These are phyloP conservation scores for sunflower (Helianthus annuus) DNA, from an alignment of 129 eudicot genomes.

Conservation along the genomic window DNA sequence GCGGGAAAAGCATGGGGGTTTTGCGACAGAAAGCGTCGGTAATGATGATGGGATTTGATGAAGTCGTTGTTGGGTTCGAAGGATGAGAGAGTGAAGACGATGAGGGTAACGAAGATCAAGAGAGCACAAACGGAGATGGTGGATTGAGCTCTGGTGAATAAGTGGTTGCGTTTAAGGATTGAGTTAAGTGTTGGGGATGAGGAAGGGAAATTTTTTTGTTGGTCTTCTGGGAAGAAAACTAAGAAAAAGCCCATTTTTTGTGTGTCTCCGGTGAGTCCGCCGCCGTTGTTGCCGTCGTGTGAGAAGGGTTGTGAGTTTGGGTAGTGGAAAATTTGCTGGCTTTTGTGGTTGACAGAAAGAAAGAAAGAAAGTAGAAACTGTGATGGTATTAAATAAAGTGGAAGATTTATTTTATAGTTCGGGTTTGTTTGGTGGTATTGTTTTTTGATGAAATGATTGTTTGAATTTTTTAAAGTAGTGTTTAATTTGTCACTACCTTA, in stretches of 20 bases:
- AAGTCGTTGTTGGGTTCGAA: constrained; percentile 56
- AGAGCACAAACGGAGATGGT: constrained; percentile 78
- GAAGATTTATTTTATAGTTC: too few relatives aligned
- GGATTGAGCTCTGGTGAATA: constrained; percentile 69
- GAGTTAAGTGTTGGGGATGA: constrained; percentile 31
- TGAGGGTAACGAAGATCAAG: constrained; percentile 60
- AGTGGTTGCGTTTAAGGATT: constrained; percentile 46
- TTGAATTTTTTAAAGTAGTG: too few relatives aligned
- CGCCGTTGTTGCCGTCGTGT: neutral
- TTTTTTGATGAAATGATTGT: too few relatives aligned
- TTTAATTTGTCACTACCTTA: neutral
- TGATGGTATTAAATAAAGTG: too few relatives aligned
- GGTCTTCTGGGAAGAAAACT: constrained; percentile 74
- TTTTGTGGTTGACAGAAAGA: too few relatives aligned
- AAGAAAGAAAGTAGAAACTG: too few relatives aligned
- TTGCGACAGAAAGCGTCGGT: constrained; percentile 32
- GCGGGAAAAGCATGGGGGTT: constrained; percentile 1
- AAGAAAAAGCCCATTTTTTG: constrained; percentile 67
- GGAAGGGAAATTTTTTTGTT: constrained; percentile 22
- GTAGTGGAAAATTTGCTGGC: too few relatives aligned
- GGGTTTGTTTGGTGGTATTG: too few relatives aligned
- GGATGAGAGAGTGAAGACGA: constrained; percentile 78
- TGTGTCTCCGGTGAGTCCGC: constrained; percentile 23
- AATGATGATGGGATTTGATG: constrained; percentile 28
- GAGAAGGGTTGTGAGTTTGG: neutral